Percentiles rank a stretch among this genome's conserved stretches.
Conservation (phyloP, 768 basidiomycete genomes). For the Polyporus arcularius region DNA sequence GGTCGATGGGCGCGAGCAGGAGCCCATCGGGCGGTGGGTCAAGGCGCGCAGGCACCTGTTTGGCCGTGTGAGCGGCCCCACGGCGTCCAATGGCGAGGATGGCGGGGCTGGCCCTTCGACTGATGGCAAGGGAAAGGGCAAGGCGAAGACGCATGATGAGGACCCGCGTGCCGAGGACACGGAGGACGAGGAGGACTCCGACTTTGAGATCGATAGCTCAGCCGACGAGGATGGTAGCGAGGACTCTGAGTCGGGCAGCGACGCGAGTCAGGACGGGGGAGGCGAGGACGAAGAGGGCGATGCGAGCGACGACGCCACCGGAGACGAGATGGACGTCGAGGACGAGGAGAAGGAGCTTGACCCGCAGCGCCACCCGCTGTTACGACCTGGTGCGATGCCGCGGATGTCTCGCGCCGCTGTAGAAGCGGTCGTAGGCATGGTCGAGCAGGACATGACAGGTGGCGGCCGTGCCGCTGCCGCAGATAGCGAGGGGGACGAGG, state of each 20-base stretch:
- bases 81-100: neutral
- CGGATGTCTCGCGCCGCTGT: constrained; percentile 64
- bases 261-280: constrained; percentile 28
- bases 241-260: constrained; percentile 39
- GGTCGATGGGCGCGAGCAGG: constrained; percentile 70
- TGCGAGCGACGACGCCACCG: constrained; percentile 6
- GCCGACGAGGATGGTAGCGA: constrained; percentile 16
- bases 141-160: constrained; percentile 12
- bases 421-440: constrained; percentile 65
- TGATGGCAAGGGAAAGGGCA: constrained; percentile 3
- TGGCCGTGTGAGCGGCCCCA: constrained; percentile 34
- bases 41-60: constrained; percentile 56
- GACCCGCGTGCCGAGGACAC: constrained; percentile 25
- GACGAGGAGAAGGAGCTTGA: constrained; percentile 44
- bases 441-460: constrained; percentile 50
- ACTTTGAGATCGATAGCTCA: constrained; percentile 28
- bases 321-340: constrained; percentile 8
- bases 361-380: constrained; percentile 58
- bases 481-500: constrained; percentile 44
- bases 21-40: constrained; percentile 69
- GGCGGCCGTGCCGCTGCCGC: constrained; percentile 23
- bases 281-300: constrained; percentile 18
- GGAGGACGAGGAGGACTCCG: constrained; percentile 35
- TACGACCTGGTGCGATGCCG: constrained; percentile 68
- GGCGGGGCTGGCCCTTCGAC: constrained; percentile 1